Evolutionary conservation across 257 asterid genomes (phyloP), one percentile per base, ranked within the genome.

Genomic region (Capsicum baccatum): DNA sequence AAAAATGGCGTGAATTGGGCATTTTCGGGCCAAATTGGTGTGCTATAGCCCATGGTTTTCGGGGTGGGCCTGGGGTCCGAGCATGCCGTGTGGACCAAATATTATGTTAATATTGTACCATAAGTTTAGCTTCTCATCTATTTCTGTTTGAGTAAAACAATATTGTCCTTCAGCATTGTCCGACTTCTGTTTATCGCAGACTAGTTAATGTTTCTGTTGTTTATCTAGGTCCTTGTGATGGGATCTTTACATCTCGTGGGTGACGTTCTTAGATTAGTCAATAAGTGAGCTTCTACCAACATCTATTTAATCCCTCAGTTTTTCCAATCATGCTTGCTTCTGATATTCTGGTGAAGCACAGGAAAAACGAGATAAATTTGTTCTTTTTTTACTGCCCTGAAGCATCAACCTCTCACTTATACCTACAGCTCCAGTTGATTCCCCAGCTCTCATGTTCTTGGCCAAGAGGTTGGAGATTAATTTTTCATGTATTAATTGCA

Each of bases 181-280:
- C 0, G 26, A 8, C 26, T 54, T 33, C 21, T 52, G 48, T 52
- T 21, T 76, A 76, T 54, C 14, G 12, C 64, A 26, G 54, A 54
- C 48, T 54, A 78, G 81, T 78, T 78, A 26, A 52, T 26, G 50
- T 78, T 14, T 78, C 78, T 33, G 62, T 21, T 81, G 84, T 47
- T 44, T 84, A 87, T 63, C 79, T 90, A 96, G 98, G 98, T 96
- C 64, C 89, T 94, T 35, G 99, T 96, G 83, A 94, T 98, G 1
- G 99, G 99, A n/a, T 96, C 98, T 9, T 84, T 94, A 58, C 98
- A 96, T 92, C 89, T 96, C 83, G 97, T 96, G 58, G 97, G 98
- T 15, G 98, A 95, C 73, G 92, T 92, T 44, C 81, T 95, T 91
- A 93, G 92, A 85, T 84, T 95, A 88, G 90, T 93, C 89, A 94